Percentiles rank a stretch among this genome's conserved stretches.
Conservation (phyloP, 192 early-diverging fungal genomes). For the Podila epigama region DNA sequence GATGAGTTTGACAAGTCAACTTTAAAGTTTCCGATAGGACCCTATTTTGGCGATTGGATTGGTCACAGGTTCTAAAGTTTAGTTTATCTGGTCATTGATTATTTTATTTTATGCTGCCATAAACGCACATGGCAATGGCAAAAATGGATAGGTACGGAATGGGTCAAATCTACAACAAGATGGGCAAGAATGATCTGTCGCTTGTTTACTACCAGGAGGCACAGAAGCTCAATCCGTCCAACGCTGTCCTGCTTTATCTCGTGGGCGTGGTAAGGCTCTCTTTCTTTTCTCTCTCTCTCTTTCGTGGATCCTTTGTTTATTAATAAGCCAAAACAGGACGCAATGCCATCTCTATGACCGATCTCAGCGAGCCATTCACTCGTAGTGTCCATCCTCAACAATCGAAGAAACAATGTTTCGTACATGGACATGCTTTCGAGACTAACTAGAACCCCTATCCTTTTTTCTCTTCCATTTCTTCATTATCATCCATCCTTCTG, state of each 20-base stretch:
- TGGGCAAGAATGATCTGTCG: constrained; percentile 77
- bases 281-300: background rate
- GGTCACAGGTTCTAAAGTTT: background rate
- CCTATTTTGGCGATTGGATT: background rate
- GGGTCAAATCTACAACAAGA: constrained; percentile 71
- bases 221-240: constrained; percentile 73
- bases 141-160: constrained; percentile 72
- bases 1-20: no score
- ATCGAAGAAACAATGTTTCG: no score
- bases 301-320: background rate
- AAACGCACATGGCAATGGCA: no score
- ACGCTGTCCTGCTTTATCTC: constrained; percentile 73
- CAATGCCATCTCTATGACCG: no score
- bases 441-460: no score
- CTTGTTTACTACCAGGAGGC: constrained; percentile 79
- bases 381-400: no score
- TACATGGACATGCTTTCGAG: no score
- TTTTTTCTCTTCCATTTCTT: no score
- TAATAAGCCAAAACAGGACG: no score
- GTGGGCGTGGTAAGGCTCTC: constrained; percentile 68
- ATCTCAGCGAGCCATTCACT: no score
- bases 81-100: background rate
- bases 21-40: constrained; percentile 1
- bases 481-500: no score
- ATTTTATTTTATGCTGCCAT: background rate